phyloP scores from a whole-genome alignment of 2,329 filamentous ascomycete genomes.

The Nigrospora sphaerica region DNA sequence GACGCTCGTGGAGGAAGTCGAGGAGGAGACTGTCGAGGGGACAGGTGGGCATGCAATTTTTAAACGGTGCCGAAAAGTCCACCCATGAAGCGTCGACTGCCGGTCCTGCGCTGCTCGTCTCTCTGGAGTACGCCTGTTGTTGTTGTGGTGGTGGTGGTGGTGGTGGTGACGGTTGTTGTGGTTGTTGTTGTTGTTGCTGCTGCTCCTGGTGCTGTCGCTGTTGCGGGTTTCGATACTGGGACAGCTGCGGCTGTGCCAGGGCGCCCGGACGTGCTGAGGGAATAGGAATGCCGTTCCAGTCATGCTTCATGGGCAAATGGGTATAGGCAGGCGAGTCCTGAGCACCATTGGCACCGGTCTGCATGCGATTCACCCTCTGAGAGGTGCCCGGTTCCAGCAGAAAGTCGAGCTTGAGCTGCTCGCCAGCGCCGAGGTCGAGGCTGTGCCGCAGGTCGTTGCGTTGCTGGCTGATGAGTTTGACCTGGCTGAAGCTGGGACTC shows the following conservation, averaged over 20 bases:
- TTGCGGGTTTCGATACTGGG: neutral
- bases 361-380: slow-evolving; percentile 45
- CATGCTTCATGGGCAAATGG: slow-evolving; percentile 43
- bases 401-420: slow-evolving; percentile 67
- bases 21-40: slow-evolving; percentile 73
- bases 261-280: neutral
- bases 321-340: slow-evolving; percentile 37
- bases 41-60: slow-evolving; percentile 63
- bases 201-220: neutral
- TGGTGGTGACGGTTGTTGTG: neutral
- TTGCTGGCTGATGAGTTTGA: slow-evolving; percentile 35
- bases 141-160: slow-evolving; percentile 1
- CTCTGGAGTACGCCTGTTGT: neutral
- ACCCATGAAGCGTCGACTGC: slow-evolving; percentile 7
- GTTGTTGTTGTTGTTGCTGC: slow-evolving; percentile 3
- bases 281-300: slow-evolving; percentile 29
- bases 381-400: slow-evolving; percentile 50
- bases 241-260: neutral
- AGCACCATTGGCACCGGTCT: slow-evolving; percentile 39
- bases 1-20: slow-evolving; percentile 67
- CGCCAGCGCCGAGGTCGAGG: slow-evolving; percentile 50
- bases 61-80: slow-evolving; percentile 31
- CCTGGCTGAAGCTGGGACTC: slow-evolving; percentile 18
- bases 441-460: slow-evolving; percentile 44
- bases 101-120: slow-evolving; percentile 4